Percentiles rank a stretch among this genome's conserved stretches.
Conservation (phyloP, 257 asterid genomes). For the Penstemon eatonii region DNA sequence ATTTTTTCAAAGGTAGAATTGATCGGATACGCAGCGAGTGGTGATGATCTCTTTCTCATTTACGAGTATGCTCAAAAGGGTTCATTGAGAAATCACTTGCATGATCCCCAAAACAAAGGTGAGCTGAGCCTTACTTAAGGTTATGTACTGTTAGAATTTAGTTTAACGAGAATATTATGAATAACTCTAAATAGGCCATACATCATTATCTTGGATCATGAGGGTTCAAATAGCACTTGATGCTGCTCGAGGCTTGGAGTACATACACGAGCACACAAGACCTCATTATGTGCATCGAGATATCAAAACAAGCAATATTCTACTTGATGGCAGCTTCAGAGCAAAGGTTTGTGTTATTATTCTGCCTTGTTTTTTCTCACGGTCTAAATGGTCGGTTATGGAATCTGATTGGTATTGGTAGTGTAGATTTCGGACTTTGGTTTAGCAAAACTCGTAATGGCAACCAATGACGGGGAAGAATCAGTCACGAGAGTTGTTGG, state of each 20-base stretch:
- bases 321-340: constrained; percentile 79
- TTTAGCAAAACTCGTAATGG: constrained; percentile 78
- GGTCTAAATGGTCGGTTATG: constrained; percentile 4
- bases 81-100: constrained; percentile 82
- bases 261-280: constrained; percentile 95
- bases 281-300: constrained; percentile 97
- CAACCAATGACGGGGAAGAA: constrained; percentile 79
- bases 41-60: constrained; percentile 78
- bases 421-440: constrained; percentile 94
- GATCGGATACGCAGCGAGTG: constrained; percentile 88
- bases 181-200: constrained; percentile 56
- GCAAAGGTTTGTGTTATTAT: constrained; percentile 62
- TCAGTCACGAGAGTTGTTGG: constrained; percentile 94
- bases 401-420: constrained; percentile 31
- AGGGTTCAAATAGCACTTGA: constrained; percentile 98
- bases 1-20: constrained; percentile 79
- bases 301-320: constrained; percentile 89
- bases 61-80: constrained; percentile 95
- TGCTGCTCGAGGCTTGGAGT: constrained; percentile 94
- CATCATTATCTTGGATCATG: constrained; percentile 84
- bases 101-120: constrained; percentile 90
- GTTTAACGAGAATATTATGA: not conserved
- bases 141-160: not conserved
- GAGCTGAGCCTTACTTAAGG: not conserved
- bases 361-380: constrained; percentile 8